These are phyloP conservation scores for Cladorrhinum sp. DNA, from an alignment of 2,329 filamentous ascomycete species.

Conservation along the genomic window DNA sequence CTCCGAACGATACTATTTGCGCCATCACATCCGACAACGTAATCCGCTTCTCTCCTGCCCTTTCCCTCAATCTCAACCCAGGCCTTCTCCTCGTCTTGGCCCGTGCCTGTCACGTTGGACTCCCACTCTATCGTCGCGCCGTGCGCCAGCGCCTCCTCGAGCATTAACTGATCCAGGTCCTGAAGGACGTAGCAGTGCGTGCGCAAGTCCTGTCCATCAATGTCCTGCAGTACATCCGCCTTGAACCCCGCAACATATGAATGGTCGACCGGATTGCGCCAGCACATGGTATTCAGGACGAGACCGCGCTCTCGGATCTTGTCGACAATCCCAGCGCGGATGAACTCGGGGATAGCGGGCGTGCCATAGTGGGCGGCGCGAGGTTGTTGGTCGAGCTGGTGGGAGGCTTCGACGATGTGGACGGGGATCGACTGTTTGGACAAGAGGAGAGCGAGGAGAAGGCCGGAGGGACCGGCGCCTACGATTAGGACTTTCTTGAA, in stretches of 20 bases:
- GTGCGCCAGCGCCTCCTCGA: constrained; percentile 37
- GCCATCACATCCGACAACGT: constrained; percentile 43
- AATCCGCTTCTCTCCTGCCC: constrained; percentile 33
- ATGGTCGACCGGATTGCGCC: constrained; percentile 38
- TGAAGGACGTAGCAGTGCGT: constrained; percentile 42
- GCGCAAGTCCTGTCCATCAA: constrained; percentile 40
- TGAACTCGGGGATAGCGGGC: constrained; percentile 55
- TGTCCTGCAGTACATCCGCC: constrained; percentile 32
- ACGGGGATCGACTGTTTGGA: constrained; percentile 50
- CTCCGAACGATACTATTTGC: constrained; percentile 39
- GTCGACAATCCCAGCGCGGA: constrained; percentile 56
- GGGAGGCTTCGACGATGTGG: constrained; percentile 53
- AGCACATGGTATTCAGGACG: constrained; percentile 39
- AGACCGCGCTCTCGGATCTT: constrained; percentile 38
- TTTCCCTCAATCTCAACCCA: constrained; percentile 44
- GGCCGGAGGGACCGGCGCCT: constrained; percentile 27
- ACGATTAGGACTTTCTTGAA: constrained; percentile 40
- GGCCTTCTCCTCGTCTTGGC: constrained; percentile 43
- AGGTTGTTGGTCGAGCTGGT: constrained; percentile 55
- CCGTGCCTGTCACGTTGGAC: constrained; percentile 44
- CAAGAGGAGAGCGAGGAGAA: constrained; percentile 42
- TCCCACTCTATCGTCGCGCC: constrained; percentile 42
- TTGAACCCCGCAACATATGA: constrained; percentile 38
- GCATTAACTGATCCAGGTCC: constrained; percentile 42
- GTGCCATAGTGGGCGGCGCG: constrained; percentile 61